phyloP scores from a whole-genome alignment of 1,284 basidiomycete species.

The Neolentinus lepideus region DNA sequence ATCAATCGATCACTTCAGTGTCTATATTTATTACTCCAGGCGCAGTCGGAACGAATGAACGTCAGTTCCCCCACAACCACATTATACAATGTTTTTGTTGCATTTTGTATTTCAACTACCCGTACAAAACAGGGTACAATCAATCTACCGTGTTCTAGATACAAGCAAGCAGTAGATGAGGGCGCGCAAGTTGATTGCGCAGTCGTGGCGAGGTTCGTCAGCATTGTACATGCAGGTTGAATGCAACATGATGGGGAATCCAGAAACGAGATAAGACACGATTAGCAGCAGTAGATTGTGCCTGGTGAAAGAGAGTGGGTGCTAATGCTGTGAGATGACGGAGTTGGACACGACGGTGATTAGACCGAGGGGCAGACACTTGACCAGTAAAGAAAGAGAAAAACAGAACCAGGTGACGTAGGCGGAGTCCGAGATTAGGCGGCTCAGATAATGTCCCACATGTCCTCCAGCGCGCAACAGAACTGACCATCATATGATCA shows the following conservation, averaged over 20 bases:
- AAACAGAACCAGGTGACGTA: constrained; percentile 4
- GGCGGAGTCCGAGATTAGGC: neutral
- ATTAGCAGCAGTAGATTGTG: too few relatives aligned
- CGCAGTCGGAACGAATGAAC: too few relatives aligned
- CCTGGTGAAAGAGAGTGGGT: neutral
- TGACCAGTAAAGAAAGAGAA: neutral
- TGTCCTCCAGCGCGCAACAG: constrained; percentile 32
- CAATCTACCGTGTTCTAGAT: too few relatives aligned
- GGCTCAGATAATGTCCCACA: constrained; percentile 30
- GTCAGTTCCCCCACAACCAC: too few relatives aligned
- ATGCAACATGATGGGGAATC: neutral
- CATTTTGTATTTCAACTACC: too few relatives aligned
- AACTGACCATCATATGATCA: constrained; percentile 20
- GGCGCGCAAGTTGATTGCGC: constrained; percentile 2
- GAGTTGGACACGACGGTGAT: neutral
- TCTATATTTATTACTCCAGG: too few relatives aligned
- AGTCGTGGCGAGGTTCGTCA: neutral
- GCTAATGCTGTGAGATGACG: neutral
- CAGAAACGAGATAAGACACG: neutral
- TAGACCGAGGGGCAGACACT: neutral
- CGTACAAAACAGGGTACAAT: too few relatives aligned
- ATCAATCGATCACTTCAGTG: constrained; percentile 1
- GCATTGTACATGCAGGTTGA: constrained; percentile 2
- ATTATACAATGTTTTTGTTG: too few relatives aligned
- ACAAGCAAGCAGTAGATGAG: neutral